These are phyloP conservation scores for Verticillium zaregamsianum DNA, from an alignment of 2,329 filamentous ascomycete genomes.

Conservation along the genomic window DNA sequence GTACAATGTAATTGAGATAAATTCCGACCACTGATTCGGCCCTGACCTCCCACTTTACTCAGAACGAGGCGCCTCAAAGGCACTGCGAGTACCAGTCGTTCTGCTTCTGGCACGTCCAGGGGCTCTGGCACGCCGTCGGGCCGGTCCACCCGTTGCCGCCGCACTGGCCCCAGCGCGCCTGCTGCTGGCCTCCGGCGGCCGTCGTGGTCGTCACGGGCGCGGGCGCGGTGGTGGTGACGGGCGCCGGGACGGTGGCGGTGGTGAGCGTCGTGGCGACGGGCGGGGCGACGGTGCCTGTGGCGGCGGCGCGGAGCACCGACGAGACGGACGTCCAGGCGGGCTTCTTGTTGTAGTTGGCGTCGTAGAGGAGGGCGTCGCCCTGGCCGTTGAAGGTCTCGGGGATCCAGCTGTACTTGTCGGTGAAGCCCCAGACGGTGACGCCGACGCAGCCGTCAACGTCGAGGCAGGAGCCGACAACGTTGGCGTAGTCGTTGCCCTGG, in stretches of 20 bases:
- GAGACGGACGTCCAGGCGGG: slow-evolving; percentile 33
- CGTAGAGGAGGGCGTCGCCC: slow-evolving; percentile 35
- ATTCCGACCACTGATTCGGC: neutral
- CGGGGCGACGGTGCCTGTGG: slow-evolving; percentile 8
- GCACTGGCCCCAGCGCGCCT: slow-evolving; percentile 13
- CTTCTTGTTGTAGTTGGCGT: slow-evolving; percentile 32
- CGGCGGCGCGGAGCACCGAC: slow-evolving; percentile 25
- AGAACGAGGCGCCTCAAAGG: neutral
- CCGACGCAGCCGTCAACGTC: slow-evolving; percentile 35
- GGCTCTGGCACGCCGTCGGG: slow-evolving; percentile 10
- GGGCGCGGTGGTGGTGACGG: neutral
- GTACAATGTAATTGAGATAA: neutral
- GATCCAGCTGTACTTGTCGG: slow-evolving; percentile 34
- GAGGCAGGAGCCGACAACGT: slow-evolving; percentile 31
- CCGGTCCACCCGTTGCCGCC: slow-evolving; percentile 14
- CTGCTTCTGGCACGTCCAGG: slow-evolving; percentile 10
- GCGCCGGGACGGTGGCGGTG: neutral
- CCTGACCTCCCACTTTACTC: neutral
- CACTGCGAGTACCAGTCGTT: slow-evolving; percentile 16
- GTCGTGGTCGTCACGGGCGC: neutral
- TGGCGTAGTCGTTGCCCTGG: slow-evolving; percentile 44
- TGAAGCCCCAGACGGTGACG: slow-evolving; percentile 39
- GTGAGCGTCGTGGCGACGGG: neutral
- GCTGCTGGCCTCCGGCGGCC: slow-evolving; percentile 17
- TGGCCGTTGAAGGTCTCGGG: slow-evolving; percentile 32